A percentile compares a stretch with the other conserved stretches of the same genome.
These are phyloP conservation scores for Apiotrichum montevideense DNA, from an alignment of 1,284 basidiomycete species.

Conservation along the genomic window DNA sequence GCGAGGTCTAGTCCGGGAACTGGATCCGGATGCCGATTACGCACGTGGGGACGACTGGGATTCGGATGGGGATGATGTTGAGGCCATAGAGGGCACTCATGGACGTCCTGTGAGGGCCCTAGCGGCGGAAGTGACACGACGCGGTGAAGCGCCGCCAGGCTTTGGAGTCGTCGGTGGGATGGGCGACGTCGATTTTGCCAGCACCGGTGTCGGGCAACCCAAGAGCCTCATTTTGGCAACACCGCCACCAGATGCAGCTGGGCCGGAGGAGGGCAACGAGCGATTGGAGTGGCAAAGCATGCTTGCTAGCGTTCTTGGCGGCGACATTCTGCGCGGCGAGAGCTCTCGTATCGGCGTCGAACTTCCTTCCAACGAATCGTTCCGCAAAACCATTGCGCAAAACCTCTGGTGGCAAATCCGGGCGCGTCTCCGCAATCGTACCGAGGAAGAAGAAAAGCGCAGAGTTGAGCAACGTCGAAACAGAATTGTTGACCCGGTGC, in stretches of 20 bases:
- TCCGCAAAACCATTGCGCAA: conserved; percentile 58
- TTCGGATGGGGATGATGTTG: conserved; percentile 19
- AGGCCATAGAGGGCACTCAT: conserved; percentile 4
- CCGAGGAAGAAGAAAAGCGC: conserved; percentile 74
- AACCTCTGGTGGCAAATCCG: conserved; percentile 85
- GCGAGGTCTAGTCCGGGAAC: conserved; percentile 4
- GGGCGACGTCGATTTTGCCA: background rate
- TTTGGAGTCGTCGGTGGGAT: background rate
- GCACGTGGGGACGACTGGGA: conserved; percentile 17
- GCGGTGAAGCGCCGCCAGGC: conserved; percentile 6
- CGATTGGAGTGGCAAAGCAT: conserved; percentile 91
- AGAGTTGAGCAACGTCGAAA: conserved; percentile 75
- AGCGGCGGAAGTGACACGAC: conserved; percentile 13
- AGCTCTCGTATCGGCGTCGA: conserved; percentile 73
- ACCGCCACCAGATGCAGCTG: conserved; percentile 14
- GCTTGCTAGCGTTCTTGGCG: conserved; percentile 82
- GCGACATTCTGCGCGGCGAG: conserved; percentile 88
- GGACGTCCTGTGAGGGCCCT: background rate
- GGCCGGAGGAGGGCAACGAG: conserved; percentile 59
- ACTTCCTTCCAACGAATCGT: conserved; percentile 62
- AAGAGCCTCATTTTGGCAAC: conserved; percentile 14
- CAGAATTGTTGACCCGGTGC: conserved; percentile 70
- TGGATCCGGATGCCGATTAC: conserved; percentile 20
- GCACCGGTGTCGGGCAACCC: conserved; percentile 16
- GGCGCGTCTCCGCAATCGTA: conserved; percentile 72